phyloP scores from a whole-genome alignment of 495 filamentous ascomycete genomes.

The Aspergillus steynii region DNA sequence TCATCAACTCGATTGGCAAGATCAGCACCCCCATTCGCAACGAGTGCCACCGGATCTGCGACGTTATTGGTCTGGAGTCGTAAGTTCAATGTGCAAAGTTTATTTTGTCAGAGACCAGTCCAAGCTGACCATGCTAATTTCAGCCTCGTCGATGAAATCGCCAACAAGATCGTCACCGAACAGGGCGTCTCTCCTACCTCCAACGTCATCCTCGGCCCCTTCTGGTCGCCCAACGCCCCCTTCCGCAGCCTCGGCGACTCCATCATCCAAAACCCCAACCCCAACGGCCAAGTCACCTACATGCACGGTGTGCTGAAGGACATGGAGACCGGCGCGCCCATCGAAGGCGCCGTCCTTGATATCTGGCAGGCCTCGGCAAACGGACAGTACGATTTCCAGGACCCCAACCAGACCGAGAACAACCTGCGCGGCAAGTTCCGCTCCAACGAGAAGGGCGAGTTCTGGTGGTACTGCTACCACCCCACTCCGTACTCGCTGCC shows the following conservation, averaged over 20 bases:
- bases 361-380: conserved; percentile 86
- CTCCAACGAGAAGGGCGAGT: conserved; percentile 72
- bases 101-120: not conserved
- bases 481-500: conserved; percentile 80
- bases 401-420: conserved; percentile 73
- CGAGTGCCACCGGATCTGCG: conserved; percentile 76
- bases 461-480: conserved; percentile 79
- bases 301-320: conserved; percentile 79
- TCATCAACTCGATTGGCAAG: conserved; percentile 53
- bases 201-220: conserved; percentile 81
- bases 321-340: conserved; percentile 69
- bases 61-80: conserved; percentile 82
- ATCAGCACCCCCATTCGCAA: conserved; percentile 62
- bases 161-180: conserved; percentile 75
- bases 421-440: conserved; percentile 85
- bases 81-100: conserved; percentile 39
- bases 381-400: conserved; percentile 89
- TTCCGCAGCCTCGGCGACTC: conserved; percentile 69
- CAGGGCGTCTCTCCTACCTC: conserved; percentile 71
- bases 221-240: conserved; percentile 83
- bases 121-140: not conserved
- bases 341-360: conserved; percentile 72
- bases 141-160: conserved; percentile 81
- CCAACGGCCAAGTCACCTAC: conserved; percentile 61
- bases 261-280: conserved; percentile 68